Conservation (phyloP, 1,284 basidiomycete species). For the Fomitopsis schrenkii region DNA sequence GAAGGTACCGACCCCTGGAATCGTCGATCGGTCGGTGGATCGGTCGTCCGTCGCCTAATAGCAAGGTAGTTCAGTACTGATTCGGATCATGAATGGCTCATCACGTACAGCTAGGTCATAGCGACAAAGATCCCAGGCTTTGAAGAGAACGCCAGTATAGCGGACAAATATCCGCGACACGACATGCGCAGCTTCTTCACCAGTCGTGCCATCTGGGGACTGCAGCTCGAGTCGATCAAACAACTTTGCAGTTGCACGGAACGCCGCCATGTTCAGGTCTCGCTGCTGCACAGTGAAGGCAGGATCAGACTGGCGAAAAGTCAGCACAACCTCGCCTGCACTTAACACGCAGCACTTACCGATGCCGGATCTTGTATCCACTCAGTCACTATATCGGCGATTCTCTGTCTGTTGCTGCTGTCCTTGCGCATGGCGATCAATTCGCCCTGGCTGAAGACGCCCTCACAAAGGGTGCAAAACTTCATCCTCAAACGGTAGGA, state of each 20-base stretch:
- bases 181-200: constrained; percentile 65
- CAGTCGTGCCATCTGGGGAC: constrained; percentile 49
- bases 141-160: constrained; percentile 65
- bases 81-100: not conserved
- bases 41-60: constrained; percentile 9
- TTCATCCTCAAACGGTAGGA: constrained; percentile 68
- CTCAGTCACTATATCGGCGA: constrained; percentile 72
- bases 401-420: constrained; percentile 58
- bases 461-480: constrained; percentile 73
- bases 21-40: constrained; percentile 2
- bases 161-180: constrained; percentile 76
- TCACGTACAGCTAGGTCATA: constrained; percentile 38
- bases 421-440: constrained; percentile 65
- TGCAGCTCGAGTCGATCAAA: constrained; percentile 74
- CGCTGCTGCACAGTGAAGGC: constrained; percentile 37
- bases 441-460: constrained; percentile 59
- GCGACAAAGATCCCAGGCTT: constrained; percentile 52
- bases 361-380: constrained; percentile 60
- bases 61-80: not conserved
- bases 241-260: constrained; percentile 72
- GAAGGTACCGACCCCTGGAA: constrained; percentile 1
- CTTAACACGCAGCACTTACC: constrained; percentile 33
- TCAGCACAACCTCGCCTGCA: constrained; percentile 5
- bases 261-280: constrained; percentile 71
- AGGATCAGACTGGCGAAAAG: constrained; percentile 5